Conservation (phyloP, 2,329 filamentous ascomycete genomes). For the Ilyonectria sp. region DNA sequence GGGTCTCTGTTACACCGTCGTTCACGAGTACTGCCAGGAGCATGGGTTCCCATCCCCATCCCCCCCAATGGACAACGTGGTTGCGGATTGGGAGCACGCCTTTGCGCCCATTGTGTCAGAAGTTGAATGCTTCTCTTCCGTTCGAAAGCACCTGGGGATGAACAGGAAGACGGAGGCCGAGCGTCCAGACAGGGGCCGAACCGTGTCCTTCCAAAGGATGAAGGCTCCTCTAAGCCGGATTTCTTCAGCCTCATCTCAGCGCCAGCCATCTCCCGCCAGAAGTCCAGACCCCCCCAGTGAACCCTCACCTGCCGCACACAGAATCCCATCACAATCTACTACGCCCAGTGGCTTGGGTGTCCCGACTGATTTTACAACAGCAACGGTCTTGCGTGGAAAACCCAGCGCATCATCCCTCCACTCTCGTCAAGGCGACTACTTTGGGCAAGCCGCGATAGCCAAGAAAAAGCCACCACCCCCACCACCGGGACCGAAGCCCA, state of each 20-base stretch:
- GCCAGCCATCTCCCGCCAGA: conserved; percentile 4
- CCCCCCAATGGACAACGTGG: conserved; percentile 26
- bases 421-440: conserved; percentile 21
- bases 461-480: conserved; percentile 34
- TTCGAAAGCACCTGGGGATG: conserved; percentile 22
- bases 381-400: conserved; percentile 23
- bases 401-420: conserved; percentile 18
- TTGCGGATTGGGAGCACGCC: conserved; percentile 25
- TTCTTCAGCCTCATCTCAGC: conserved; percentile 21
- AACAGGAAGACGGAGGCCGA: conserved; percentile 10
- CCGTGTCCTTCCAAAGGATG: conserved; percentile 9
- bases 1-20: conserved; percentile 30
- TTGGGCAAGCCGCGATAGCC: conserved; percentile 20
- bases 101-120: conserved; percentile 19
- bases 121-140: conserved; percentile 22
- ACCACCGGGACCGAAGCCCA: conserved; percentile 27
- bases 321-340: conserved; percentile 16
- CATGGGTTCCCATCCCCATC: conserved; percentile 31
- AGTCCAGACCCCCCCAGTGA: neutral
- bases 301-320: conserved; percentile 6
- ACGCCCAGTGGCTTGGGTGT: conserved; percentile 11
- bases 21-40: conserved; percentile 30
- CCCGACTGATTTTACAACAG: conserved; percentile 33
- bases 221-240: conserved; percentile 20
- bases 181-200: conserved; percentile 1